Percentiles rank a stretch among this genome's conserved stretches.
Conservation (phyloP, 192 early-diverging fungal species). For the Entomortierella lignicola region DNA sequence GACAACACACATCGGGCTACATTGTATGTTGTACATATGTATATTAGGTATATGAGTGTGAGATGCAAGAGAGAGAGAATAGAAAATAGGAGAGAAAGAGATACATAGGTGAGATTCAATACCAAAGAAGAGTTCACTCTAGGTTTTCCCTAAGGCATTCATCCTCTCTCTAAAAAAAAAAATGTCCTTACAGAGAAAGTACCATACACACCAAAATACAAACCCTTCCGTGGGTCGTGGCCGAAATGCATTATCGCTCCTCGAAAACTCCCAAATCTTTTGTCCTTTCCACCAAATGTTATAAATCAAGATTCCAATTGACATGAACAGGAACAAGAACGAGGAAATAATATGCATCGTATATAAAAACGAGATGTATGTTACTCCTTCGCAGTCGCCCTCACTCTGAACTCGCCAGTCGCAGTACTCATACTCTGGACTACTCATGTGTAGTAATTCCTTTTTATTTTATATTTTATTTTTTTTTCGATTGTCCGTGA, state of each 20-base stretch:
- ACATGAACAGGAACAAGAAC: slow-evolving; percentile 50
- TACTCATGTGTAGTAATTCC: not conserved
- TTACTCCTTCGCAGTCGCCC: slow-evolving; percentile 34
- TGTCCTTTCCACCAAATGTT: slow-evolving; percentile 54
- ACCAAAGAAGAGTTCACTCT: too few species aligned
- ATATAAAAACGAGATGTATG: slow-evolving; percentile 49
- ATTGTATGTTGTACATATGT: not conserved
- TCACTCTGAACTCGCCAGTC: slow-evolving; percentile 49
- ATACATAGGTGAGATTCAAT: not conserved
- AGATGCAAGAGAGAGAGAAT: not conserved
- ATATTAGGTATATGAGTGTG: not conserved
- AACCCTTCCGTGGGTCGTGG: slow-evolving; percentile 51
- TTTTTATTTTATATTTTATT: too few species aligned
- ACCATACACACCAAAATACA: slow-evolving; percentile 45
- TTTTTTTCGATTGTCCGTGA: too few species aligned
- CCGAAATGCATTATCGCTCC: slow-evolving; percentile 43
- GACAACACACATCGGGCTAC: slow-evolving; percentile 43
- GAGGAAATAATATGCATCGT: slow-evolving; percentile 51
- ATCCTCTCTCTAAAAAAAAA: not conserved
- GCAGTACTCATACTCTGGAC: slow-evolving; percentile 38
- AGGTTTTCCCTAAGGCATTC: not conserved
- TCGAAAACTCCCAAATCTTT: slow-evolving; percentile 52
- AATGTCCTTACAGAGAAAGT: slow-evolving; percentile 40
- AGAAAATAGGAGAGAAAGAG: not conserved
- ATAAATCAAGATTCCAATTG: slow-evolving; percentile 41